Evolutionary conservation across 805 yeast species (phyloP), one percentile per base, ranked within the genome.

Genomic region (Pichia paraexigua): DNA sequence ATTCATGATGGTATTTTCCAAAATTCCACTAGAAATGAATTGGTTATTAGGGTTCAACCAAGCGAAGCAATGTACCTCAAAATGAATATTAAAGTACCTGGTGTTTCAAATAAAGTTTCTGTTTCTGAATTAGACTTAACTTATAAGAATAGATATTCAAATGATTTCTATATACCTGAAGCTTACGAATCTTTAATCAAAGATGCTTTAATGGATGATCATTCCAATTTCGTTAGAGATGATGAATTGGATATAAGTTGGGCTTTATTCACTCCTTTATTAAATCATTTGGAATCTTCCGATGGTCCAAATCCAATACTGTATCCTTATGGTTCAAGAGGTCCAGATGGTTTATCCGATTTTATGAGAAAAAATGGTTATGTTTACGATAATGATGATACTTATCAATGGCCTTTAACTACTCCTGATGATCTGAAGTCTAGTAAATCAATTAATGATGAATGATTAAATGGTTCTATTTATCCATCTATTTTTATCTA

Each of bases 171-270:
- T 84, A 91, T 94, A 63, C 98, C 99, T 44, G 97, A 92, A 75
- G 98, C 98, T 42, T 94, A 94, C 70, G 99, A 94, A 74, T 86
- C 97, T 1, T 80, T 94, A 61, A 88, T 94, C 62, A 82, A 95
- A 70, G 98, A 94, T 70, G 87, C 92, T 56, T 71, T 85, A 65
- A 78, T 80, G 59, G 98, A 95, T 52, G 96, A 91, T 70, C 99
- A 94, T 72, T 87, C 98, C 48, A 92, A 92, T 74, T 94, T 94
- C 67, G 98, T 94, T 35, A 85, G 99, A 73, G 97, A 92, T 66
- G 99, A 94, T 67, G 99, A 94, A 74, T 79, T 94, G 65, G 97
- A 91, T 51, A 82, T 85, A 53, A 85, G 95, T 54, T 94, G 99
- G 99, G 77, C 77, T 60, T 73, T 94, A 53, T 94, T 92, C 75